These are phyloP conservation scores for Tetrahymena malaccensis DNA, from an alignment of 73 alveolate species.

Conservation along the genomic window DNA sequence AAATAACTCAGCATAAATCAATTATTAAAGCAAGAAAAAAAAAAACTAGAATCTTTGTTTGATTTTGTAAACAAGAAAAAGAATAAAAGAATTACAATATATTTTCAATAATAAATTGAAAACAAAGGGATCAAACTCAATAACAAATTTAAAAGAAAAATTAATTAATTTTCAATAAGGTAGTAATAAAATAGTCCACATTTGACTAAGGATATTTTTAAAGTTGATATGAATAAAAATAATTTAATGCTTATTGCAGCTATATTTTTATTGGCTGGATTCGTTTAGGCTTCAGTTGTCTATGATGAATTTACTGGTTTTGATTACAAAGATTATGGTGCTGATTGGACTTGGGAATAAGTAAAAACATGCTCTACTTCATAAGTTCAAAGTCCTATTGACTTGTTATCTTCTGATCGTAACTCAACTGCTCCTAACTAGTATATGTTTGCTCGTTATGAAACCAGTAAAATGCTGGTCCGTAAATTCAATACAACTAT, in stretches of 20 bases:
- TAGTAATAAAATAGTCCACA: background rate
- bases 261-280: background rate
- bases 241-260: background rate
- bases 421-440: background rate
- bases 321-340: background rate
- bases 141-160: background rate
- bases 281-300: background rate
- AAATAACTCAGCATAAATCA: background rate
- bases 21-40: background rate
- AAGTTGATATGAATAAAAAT: background rate
- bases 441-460: background rate
- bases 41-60: background rate
- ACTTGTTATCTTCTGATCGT: background rate
- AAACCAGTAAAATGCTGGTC: background rate
- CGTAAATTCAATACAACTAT: background rate
- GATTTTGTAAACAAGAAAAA: background rate
- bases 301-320: background rate
- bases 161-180: background rate
- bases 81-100: background rate
- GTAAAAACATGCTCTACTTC: background rate
- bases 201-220: background rate
- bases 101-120: background rate
- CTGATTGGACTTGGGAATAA: background rate
- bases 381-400: background rate
- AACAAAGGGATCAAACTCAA: background rate